phyloP scores from a whole-genome alignment of 441 rosid genomes.

The Theobroma grandiflorum region DNA sequence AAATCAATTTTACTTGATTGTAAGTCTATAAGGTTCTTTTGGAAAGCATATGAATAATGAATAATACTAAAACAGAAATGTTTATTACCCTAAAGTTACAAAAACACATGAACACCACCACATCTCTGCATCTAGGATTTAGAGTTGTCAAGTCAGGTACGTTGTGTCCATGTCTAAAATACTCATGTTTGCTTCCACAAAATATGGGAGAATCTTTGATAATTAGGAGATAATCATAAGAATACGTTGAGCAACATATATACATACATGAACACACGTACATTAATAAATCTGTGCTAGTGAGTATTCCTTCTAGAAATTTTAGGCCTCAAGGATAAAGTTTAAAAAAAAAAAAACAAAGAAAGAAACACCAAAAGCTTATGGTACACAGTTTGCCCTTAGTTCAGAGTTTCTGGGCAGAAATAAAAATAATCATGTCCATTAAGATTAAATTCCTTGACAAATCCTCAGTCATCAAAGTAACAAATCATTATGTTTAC shows the following conservation, averaged over 20 bases:
- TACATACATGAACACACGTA: neutral
- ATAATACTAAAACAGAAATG: neutral
- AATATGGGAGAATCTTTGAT: neutral
- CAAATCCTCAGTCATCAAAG: neutral
- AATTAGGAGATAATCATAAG: neutral
- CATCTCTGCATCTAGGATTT: neutral
- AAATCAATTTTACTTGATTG: neutral
- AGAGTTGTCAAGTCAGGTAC: neutral
- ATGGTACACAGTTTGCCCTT: neutral
- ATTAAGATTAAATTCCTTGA: neutral
- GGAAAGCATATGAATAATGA: neutral
- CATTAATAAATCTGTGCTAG: neutral
- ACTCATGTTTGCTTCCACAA: neutral
- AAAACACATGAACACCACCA: neutral
- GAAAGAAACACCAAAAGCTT: neutral
- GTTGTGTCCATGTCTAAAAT: neutral
- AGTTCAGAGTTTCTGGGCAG: neutral
- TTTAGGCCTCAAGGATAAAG: neutral
- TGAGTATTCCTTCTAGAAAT: neutral
- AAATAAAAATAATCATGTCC: neutral
- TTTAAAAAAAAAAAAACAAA: neutral
- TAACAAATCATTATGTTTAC: neutral
- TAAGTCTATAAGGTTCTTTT: neutral
- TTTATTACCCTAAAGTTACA: neutral
- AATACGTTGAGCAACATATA: neutral